These are phyloP conservation scores for Aspergillus carbonarius DNA, from an alignment of 2,329 filamentous ascomycete genomes.

Conservation along the genomic window DNA sequence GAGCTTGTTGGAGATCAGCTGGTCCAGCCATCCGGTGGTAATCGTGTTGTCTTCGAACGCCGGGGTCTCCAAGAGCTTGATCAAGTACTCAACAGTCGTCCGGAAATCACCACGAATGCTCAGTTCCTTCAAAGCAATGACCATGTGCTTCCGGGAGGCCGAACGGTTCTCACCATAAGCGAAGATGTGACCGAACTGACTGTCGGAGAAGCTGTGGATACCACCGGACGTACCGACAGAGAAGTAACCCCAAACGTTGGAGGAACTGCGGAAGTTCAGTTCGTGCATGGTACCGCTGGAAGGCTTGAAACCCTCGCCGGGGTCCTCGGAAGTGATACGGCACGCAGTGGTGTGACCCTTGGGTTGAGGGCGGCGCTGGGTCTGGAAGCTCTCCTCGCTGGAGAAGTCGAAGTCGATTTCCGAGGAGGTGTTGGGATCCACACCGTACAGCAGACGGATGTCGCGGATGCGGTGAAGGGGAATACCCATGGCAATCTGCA, in stretches of 20 bases:
- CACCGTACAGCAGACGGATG: conserved; percentile 93
- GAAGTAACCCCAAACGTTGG: conserved; percentile 99
- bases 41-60: conserved; percentile 99
- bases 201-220: conserved; percentile 99
- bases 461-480: conserved; percentile 93
- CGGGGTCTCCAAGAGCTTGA: conserved; percentile 96
- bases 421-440: conserved; percentile 80
- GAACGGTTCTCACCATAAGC: conserved; percentile 97
- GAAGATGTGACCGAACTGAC: conserved; percentile 98
- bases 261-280: conserved; percentile 97
- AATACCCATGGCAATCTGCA: conserved; percentile 98
- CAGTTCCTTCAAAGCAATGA: conserved; percentile 94
- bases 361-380: conserved; percentile 84
- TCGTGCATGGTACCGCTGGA: conserved; percentile 99
- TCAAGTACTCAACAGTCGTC: conserved; percentile 97
- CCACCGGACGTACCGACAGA: conserved; percentile 94
- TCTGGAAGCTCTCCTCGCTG: conserved; percentile 75
- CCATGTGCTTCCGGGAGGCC: conserved; percentile 98
- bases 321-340: conserved; percentile 98
- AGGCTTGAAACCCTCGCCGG: conserved; percentile 98
- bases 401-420: conserved; percentile 98
- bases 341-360: conserved; percentile 98
- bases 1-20: conserved; percentile 96
- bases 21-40: conserved; percentile 96
- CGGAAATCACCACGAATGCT: conserved; percentile 99